Evolutionary conservation across 371 early-diverging fungal species (phyloP), one percentile per base, ranked within the genome.

Genomic region (Circinella umbellata): DNA sequence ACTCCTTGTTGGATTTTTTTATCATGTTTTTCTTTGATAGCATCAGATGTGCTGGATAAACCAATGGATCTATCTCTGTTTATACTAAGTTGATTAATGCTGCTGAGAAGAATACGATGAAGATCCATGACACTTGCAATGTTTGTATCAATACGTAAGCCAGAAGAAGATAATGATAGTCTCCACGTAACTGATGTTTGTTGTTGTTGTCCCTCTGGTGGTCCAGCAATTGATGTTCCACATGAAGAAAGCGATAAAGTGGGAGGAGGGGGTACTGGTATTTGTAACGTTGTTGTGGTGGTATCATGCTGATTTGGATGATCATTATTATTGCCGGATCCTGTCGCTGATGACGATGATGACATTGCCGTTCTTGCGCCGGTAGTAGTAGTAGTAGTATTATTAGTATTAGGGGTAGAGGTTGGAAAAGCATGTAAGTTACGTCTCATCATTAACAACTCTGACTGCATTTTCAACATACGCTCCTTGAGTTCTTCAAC

Each of bases 401-500:
- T 61, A 36, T 4, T 37, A 15, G 53, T 49, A 27, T 27, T 27
- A 27, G 27, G 0, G 27, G 27, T 27, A 2, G 27, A 27, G 35
- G 36, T 67, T n/a, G 61, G 38, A 49, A 62, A 38, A 3, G 85
- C 82, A 57, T 66, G 77, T 15, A 75, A 69, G 47, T 66, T 81
- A 70, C 66, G 78, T 72, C 80, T 84, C 86, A 84, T 87, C 82
- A 73, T 82, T 64, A 74, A 80, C 39, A 76, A 73, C 69, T 76
- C 86, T 49, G 70, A 72, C 66, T 82, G 86, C 86, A 82, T 83
- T 55, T 73, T 81, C 38, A 78, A 76, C 75, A 82, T 75, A 46
- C 87, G 78, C 57, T 83, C 83, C 69, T 76, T 81, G 3, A 86
- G 76, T 54, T 84, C 81, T 60, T 84, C 79, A 0, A 85, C 81